A percentile compares a stretch with the other conserved stretches of the same genome.
Evolutionary conservation across 352 stramenopile species (phyloP).

Genomic region (Pythium pectinolyticum): DNA sequence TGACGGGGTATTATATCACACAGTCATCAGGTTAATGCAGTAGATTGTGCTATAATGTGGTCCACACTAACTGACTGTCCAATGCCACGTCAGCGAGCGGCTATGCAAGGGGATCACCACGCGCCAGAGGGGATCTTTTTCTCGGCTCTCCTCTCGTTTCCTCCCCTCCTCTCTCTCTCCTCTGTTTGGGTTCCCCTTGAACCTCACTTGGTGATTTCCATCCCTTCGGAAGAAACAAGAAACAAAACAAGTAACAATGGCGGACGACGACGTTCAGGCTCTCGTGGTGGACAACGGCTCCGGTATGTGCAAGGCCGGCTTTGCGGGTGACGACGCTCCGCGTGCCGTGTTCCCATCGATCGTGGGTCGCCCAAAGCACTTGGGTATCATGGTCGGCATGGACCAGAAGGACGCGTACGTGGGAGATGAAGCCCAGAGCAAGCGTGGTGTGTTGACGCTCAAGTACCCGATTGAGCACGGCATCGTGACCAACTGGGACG

Average conservation of each 20-base stretch:
- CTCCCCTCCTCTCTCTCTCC: not conserved
- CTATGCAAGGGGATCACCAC: too few relatives aligned
- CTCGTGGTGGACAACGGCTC: slow-evolving; percentile 97
- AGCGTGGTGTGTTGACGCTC: too few relatives aligned
- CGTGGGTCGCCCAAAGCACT: too few relatives aligned
- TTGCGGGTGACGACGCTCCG: slow-evolving; percentile 92
- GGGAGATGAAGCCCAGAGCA: slow-evolving; percentile 91
- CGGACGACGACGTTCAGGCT: slow-evolving; percentile 28
- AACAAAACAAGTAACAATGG: not conserved
- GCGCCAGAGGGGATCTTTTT: too few relatives aligned
- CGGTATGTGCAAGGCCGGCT: slow-evolving; percentile 96
- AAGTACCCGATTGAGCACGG: slow-evolving; percentile 89
- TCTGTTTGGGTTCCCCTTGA: not conserved
- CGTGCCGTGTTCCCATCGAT: slow-evolving; percentile 96
- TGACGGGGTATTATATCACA: not conserved
- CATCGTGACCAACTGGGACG: slow-evolving; percentile 94
- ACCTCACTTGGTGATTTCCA: not conserved
- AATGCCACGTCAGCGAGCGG: too few relatives aligned
- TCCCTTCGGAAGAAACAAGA: not conserved
- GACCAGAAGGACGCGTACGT: slow-evolving; percentile 97
- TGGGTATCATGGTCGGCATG: too few relatives aligned
- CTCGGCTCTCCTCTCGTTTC: not conserved
- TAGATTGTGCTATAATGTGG: not conserved
- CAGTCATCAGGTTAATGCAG: not conserved
- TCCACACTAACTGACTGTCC: too few relatives aligned